A percentile compares a stretch with the other conserved stretches of the same genome.
Evolutionary conservation across 192 early-diverging fungal genomes (phyloP).

Genomic region (Gigaspora rosea): DNA sequence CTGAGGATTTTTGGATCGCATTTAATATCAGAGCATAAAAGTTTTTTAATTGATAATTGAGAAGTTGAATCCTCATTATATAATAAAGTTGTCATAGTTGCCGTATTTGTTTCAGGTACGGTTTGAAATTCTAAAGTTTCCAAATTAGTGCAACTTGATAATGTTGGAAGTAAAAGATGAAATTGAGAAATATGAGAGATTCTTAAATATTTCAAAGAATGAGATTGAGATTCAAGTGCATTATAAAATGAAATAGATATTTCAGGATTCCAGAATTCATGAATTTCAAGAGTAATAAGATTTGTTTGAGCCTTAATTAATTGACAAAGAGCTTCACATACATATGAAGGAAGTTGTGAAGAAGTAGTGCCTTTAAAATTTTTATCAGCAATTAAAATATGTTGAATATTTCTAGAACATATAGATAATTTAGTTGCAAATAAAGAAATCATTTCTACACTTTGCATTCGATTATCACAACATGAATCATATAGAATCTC

Average conservation of each 20-base stretch:
- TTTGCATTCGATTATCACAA: not conserved
- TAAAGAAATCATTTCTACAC: not conserved
- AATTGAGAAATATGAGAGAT: not conserved
- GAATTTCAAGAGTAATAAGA: not conserved
- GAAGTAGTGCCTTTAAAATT: not conserved
- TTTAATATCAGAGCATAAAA: not conserved
- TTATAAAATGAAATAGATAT: not conserved
- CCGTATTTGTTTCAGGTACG: not conserved
- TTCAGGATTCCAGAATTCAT: constrained; percentile 14
- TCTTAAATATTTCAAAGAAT: constrained; percentile 19
- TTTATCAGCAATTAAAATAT: not conserved
- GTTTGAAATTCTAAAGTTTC: constrained; percentile 13
- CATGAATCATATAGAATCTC: not conserved
- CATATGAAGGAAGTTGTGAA: not conserved
- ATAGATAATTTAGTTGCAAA: constrained; percentile 14
- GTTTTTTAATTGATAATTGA: constrained; percentile 9
- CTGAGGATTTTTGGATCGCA: not conserved
- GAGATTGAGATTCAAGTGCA: not conserved
- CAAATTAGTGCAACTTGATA: not conserved
- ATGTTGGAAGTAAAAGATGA: constrained; percentile 4
- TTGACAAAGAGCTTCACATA: not conserved
- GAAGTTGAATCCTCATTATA: not conserved
- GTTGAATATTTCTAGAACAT: constrained; percentile 2
- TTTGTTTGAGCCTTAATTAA: constrained; percentile 2
- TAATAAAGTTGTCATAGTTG: not conserved